Evolutionary conservation across 1,284 basidiomycete genomes (phyloP).

Genomic region (Sporisorium reilianum): DNA sequence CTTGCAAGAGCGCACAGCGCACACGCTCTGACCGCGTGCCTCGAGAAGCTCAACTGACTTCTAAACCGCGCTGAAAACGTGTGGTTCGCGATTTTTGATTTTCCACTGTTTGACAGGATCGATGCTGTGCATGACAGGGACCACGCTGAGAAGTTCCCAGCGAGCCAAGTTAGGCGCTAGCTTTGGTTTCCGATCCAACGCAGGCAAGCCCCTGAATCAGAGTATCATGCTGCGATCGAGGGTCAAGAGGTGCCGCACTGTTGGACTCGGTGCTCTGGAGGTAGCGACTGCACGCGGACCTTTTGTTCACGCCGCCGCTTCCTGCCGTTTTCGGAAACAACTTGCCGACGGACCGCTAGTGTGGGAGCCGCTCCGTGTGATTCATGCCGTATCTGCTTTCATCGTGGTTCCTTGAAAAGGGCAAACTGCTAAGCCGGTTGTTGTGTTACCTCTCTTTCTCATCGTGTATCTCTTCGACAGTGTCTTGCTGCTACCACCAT

Average conservation of each 20-base stretch:
- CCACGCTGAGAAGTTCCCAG: not conserved
- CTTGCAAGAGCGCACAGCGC: too few species aligned
- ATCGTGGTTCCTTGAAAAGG: not conserved
- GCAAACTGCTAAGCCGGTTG: not conserved
- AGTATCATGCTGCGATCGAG: not conserved
- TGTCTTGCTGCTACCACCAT: slow-evolving; percentile 1
- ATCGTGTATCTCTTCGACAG: not conserved
- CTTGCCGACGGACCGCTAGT: not conserved
- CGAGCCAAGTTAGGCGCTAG: not conserved
- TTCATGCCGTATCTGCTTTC: not conserved
- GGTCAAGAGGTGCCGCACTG: not conserved
- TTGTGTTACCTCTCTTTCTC: not conserved
- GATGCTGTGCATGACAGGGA: not conserved
- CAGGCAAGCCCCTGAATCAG: not conserved
- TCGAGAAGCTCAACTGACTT: not conserved
- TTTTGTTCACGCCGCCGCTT: too few species aligned
- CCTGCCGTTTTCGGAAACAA: not conserved
- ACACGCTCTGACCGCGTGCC: not conserved
- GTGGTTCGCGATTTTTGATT: not conserved
- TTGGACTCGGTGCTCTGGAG: too few species aligned
- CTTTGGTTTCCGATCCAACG: not conserved
- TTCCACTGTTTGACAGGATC: not conserved
- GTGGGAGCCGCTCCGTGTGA: not conserved
- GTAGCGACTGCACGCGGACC: too few species aligned
- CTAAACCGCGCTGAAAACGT: not conserved